Percentiles rank a stretch among this genome's conserved stretches.
These are phyloP conservation scores for Leishmania tropica DNA, from an alignment of 208 protist genomes.

Conservation along the genomic window DNA sequence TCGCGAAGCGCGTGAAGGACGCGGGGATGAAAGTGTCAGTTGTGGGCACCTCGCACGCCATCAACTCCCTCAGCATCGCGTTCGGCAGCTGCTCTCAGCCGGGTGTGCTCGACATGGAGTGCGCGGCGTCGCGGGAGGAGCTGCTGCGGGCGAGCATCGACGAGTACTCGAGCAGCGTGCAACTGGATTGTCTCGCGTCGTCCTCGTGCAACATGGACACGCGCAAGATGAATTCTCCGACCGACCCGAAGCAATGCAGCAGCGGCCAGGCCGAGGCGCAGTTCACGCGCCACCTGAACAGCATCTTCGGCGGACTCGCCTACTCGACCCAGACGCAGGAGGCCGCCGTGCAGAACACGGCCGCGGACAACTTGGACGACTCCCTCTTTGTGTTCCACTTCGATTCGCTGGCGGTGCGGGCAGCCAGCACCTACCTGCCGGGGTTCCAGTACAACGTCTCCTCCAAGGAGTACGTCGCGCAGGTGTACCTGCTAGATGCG, in stretches of 20 bases:
- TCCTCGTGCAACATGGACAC: constrained; percentile 54
- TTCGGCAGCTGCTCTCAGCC: constrained; percentile 48
- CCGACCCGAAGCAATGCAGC: constrained; percentile 28
- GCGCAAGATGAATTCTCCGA: constrained; percentile 40
- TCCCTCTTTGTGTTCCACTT: constrained; percentile 77
- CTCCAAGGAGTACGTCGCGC: constrained; percentile 53
- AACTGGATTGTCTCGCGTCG: constrained; percentile 58
- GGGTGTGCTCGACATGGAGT: constrained; percentile 82
- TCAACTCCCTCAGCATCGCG: constrained; percentile 50
- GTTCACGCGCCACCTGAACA: constrained; percentile 44
- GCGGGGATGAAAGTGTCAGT: constrained; percentile 42
- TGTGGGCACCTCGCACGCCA: constrained; percentile 53
- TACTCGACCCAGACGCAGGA: constrained; percentile 29
- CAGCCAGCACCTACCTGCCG: constrained; percentile 44
- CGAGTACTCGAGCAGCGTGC: constrained; percentile 26
- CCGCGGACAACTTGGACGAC: constrained; percentile 51
- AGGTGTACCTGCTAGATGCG: constrained; percentile 74
- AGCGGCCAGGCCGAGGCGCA: constrained; percentile 46
- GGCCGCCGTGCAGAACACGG: constrained; percentile 32
- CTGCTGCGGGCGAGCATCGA: constrained; percentile 17
- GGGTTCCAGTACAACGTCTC: constrained; percentile 54
- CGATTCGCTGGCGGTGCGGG: constrained; percentile 58
- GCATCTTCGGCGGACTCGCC: constrained; percentile 58
- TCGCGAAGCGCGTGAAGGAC: constrained; percentile 51
- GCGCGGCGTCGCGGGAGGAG: constrained; percentile 29